Conservation (phyloP, 805 yeast species). For the Wickerhamomyces strasburgensis region DNA sequence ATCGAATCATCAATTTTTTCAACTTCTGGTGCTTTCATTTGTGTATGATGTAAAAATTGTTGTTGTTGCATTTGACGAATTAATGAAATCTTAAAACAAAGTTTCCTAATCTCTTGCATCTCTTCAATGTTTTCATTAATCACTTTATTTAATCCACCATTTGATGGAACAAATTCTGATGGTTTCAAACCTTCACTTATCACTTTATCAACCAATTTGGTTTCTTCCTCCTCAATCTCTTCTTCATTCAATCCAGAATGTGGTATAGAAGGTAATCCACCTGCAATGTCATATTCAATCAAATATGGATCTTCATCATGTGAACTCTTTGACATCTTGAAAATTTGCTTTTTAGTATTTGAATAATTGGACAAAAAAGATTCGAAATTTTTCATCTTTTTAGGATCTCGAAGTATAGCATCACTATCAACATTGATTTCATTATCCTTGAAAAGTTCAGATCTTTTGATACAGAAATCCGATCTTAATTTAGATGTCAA, state of each 20-base stretch:
- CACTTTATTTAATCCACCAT: conserved; percentile 56
- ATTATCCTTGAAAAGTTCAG: conserved; percentile 56
- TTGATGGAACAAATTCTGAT: conserved; percentile 37
- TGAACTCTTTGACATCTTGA: conserved; percentile 27
- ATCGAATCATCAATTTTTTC: conserved; percentile 51
- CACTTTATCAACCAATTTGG: conserved; percentile 36
- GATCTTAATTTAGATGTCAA: conserved; percentile 76
- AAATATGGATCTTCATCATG: conserved; percentile 39
- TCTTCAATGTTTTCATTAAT: conserved; percentile 63
- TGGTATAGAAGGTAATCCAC: conserved; percentile 67
- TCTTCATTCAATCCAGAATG: conserved; percentile 50
- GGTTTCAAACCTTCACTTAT: conserved; percentile 31
- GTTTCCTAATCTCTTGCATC: conserved; percentile 83
- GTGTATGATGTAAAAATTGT: conserved; percentile 68
- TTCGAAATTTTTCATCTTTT: conserved; percentile 57
- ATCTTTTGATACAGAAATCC: conserved; percentile 63
- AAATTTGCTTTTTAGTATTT: conserved; percentile 30
- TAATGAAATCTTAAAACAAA: conserved; percentile 82
- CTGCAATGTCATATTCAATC: conserved; percentile 78
- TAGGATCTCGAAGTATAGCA: conserved; percentile 62
- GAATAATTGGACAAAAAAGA: conserved; percentile 27
- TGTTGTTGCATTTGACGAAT: conserved; percentile 89
- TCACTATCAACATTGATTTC: conserved; percentile 60
- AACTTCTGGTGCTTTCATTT: conserved; percentile 63
- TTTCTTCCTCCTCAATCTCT: conserved; percentile 40